phyloP scores from a whole-genome alignment of 306 rosid genomes.

The Begonia loranthoides region DNA sequence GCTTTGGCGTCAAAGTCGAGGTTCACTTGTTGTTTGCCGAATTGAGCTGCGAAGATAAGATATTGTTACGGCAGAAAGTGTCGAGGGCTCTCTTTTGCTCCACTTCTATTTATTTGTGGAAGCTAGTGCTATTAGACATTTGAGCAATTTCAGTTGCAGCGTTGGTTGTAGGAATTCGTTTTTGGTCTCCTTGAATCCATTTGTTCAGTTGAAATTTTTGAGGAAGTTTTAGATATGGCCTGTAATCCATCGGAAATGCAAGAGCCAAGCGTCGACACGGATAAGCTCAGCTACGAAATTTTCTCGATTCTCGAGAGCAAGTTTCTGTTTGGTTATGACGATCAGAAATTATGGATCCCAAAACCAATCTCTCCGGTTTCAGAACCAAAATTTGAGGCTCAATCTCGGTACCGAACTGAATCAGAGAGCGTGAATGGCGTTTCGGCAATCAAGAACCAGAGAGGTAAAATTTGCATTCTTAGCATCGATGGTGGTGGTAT shows the following conservation, averaged over 20 bases:
- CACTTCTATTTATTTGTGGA: too few species aligned
- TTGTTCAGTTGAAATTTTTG: neutral
- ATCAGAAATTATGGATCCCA: conserved; percentile 90
- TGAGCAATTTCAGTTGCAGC: neutral
- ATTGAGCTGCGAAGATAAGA: too few species aligned
- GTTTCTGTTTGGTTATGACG: conserved; percentile 86
- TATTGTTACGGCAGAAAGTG: too few species aligned
- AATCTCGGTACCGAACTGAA: conserved; percentile 9
- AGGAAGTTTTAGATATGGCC: conserved; percentile 17
- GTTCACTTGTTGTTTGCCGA: too few species aligned
- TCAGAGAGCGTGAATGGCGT: conserved; percentile 12
- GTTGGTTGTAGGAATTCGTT: conserved; percentile 10
- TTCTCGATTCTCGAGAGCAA: conserved; percentile 95
- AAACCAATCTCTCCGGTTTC: conserved; percentile 41
- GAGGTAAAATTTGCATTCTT: conserved; percentile 90
- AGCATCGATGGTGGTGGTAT: conserved; percentile 90
- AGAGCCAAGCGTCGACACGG: conserved; percentile 71
- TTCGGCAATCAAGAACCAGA: conserved; percentile 73
- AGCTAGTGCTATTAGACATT: too few species aligned
- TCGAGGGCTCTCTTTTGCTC: too few species aligned
- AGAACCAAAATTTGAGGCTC: conserved; percentile 17
- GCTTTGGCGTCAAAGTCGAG: too few species aligned
- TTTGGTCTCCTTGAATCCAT: neutral
- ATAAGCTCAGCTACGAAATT: conserved; percentile 79
- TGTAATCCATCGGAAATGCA: conserved; percentile 36